Conservation (phyloP, 805 yeast species). For the Ogataea nakhonphanomensis region DNA sequence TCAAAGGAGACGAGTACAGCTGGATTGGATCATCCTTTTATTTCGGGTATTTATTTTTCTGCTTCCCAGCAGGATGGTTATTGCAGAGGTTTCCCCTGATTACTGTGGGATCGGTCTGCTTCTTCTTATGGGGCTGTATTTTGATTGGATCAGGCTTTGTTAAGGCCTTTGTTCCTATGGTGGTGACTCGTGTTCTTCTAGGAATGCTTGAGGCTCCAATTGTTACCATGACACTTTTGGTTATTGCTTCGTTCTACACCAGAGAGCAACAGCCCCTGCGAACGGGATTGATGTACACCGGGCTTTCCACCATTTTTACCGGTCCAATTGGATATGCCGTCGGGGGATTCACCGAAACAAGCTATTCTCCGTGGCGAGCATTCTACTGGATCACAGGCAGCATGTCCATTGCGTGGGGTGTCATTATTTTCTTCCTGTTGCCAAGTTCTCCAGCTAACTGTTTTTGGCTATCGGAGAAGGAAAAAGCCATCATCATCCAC, state of each 20-base stretch:
- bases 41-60: constrained; percentile 34
- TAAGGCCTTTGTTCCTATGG: constrained; percentile 41
- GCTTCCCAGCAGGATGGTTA: constrained; percentile 37
- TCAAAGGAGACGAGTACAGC: constrained; percentile 33
- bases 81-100: constrained; percentile 36
- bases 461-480: constrained; percentile 46
- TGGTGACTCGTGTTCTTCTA: constrained; percentile 43
- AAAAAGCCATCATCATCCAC: constrained; percentile 46
- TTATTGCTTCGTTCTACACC: constrained; percentile 56
- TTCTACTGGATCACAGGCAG: constrained; percentile 58
- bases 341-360: constrained; percentile 35
- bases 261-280: constrained; percentile 42
- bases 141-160: constrained; percentile 43
- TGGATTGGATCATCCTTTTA: constrained; percentile 36
- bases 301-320: constrained; percentile 45
- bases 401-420: constrained; percentile 51
- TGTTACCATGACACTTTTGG: constrained; percentile 51
- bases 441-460: constrained; percentile 54
- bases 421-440: constrained; percentile 36
- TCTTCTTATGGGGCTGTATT: constrained; percentile 36
- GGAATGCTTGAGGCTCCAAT: constrained; percentile 53
- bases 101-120: constrained; percentile 31
- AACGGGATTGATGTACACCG: constrained; percentile 41
- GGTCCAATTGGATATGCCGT: constrained; percentile 49
- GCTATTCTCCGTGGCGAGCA: constrained; percentile 55